A percentile compares a stretch with the other conserved stretches of the same genome.
phyloP scores from a whole-genome alignment of 2,329 filamentous ascomycete species.

The Incumbomyces delicatus region DNA sequence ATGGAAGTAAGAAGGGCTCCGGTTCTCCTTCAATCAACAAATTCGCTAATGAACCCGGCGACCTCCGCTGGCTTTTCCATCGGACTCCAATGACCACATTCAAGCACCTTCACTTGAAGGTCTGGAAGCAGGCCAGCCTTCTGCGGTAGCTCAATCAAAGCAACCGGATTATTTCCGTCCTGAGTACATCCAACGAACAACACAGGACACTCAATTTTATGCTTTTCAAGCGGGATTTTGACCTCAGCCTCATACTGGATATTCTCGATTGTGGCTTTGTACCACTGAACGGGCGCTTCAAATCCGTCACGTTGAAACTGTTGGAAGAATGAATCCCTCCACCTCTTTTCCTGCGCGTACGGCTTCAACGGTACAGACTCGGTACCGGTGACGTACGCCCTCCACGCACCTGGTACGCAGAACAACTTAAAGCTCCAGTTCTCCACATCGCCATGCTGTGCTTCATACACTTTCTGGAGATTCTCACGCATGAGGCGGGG shows the following conservation, averaged over 20 bases:
- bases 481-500: constrained; percentile 30
- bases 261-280: constrained; percentile 7
- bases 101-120: constrained; percentile 8
- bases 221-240: constrained; percentile 8
- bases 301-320: constrained; percentile 22
- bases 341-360: constrained; percentile 26
- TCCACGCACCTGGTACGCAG: constrained; percentile 28
- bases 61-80: constrained; percentile 11
- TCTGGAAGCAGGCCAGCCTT: constrained; percentile 11
- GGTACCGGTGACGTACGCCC: constrained; percentile 19
- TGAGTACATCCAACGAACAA: constrained; percentile 12
- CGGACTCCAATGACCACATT: constrained; percentile 11
- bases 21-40: constrained; percentile 1
- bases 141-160: constrained; percentile 8
- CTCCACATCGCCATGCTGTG: constrained; percentile 25
- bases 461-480: constrained; percentile 30
- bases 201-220: constrained; percentile 9
- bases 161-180: constrained; percentile 7
- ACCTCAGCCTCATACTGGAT: constrained; percentile 9
- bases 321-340: constrained; percentile 27
- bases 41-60: constrained; percentile 9
- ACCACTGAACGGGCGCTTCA: constrained; percentile 8
- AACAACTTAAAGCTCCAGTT: constrained; percentile 29
- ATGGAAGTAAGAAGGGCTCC: too few relatives aligned
- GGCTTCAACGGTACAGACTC: constrained; percentile 23